Conservation (phyloP, 2,329 filamentous ascomycete species). For the Rhinocladiella mackenziei region DNA sequence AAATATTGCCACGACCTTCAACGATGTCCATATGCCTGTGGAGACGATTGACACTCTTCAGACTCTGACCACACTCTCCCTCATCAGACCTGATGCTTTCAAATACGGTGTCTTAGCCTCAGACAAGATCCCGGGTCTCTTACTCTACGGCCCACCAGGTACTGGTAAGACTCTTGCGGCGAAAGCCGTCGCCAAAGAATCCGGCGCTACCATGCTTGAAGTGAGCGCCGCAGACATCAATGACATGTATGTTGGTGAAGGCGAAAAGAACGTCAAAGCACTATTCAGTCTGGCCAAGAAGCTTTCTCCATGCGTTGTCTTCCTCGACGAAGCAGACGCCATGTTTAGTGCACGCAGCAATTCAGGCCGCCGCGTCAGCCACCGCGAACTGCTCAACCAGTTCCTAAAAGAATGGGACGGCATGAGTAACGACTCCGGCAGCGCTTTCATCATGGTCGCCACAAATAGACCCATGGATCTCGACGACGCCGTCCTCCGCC, state of each 20-base stretch:
- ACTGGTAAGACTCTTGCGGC: constrained; percentile 62
- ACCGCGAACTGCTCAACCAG: constrained; percentile 91
- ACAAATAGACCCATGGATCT: constrained; percentile 94
- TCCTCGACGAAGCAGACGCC: constrained; percentile 94
- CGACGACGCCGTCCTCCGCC: constrained; percentile 57
- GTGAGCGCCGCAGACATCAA: constrained; percentile 88
- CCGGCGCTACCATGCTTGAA: constrained; percentile 69
- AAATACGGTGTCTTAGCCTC: constrained; percentile 87
- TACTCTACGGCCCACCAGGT: constrained; percentile 79
- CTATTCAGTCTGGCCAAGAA: constrained; percentile 90
- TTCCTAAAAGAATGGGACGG: constrained; percentile 97
- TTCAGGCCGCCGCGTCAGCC: constrained; percentile 60
- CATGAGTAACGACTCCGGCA: constrained; percentile 64
- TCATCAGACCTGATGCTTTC: constrained; percentile 90
- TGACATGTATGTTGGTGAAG: constrained; percentile 93
- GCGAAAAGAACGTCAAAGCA: constrained; percentile 91
- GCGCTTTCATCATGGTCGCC: constrained; percentile 94
- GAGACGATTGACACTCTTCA: constrained; percentile 85
- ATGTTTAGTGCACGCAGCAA: constrained; percentile 75
- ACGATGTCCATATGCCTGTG: constrained; percentile 74
- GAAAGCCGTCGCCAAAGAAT: constrained; percentile 62
- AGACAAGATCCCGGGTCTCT: constrained; percentile 83
- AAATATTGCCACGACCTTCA: constrained; percentile 81
- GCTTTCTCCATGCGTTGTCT: constrained; percentile 85
- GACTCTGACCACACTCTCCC: constrained; percentile 79